Conservation (phyloP, 768 basidiomycete genomes). For the Mycena metata region DNA sequence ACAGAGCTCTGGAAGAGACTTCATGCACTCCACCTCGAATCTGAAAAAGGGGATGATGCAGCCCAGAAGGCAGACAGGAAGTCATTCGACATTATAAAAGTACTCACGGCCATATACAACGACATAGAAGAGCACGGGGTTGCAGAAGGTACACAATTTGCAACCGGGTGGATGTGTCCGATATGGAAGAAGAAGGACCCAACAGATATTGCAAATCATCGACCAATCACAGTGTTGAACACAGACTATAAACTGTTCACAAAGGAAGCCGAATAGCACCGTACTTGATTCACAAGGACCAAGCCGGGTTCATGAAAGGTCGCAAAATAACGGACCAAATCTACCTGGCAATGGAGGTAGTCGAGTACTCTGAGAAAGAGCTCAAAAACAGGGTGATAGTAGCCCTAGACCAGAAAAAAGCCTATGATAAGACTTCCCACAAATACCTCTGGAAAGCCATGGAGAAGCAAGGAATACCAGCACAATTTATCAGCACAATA, state of each 20-base stretch:
- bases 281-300: neutral
- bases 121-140: neutral
- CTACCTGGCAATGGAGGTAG: neutral
- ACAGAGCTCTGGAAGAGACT: too few species aligned
- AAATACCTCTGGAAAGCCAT: neutral
- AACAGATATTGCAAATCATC: neutral
- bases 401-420: too few species aligned
- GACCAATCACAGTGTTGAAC: neutral
- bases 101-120: neutral
- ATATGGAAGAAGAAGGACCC: neutral
- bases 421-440: neutral
- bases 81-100: neutral
- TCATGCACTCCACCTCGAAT: too few species aligned
- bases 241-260: conserved; percentile 4
- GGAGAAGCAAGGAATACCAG: neutral
- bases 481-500: too few species aligned
- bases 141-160: neutral
- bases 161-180: conserved; percentile 2
- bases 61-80: too few species aligned
- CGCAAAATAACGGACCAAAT: conserved; percentile 5
- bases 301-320: conserved; percentile 4
- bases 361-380: neutral
- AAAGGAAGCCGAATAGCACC: neutral
- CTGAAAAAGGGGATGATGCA: too few species aligned
- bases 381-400: neutral